These are phyloP conservation scores for Pelomyxa schiedti DNA, from an alignment of 78 protist genomes.

Conservation along the genomic window DNA sequence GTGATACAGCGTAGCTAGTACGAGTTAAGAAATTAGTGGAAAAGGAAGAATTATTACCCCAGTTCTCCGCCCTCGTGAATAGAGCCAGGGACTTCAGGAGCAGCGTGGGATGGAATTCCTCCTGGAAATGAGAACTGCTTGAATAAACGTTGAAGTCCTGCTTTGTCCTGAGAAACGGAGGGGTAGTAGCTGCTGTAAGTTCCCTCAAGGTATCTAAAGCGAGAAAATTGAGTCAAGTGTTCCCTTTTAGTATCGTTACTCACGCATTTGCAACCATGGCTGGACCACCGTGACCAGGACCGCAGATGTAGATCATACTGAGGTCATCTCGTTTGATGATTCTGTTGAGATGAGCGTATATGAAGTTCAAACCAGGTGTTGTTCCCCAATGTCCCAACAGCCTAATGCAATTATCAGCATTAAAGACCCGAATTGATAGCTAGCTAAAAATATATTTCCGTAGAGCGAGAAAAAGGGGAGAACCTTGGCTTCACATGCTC, in stretches of 20 bases:
- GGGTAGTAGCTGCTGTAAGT: conserved; percentile 10
- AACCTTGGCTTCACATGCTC: conserved; percentile 4
- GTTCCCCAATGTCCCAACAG: conserved; percentile 14
- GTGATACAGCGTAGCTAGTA: not conserved
- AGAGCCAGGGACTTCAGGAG: conserved; percentile 9
- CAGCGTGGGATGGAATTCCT: conserved; percentile 19
- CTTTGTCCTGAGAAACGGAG: not conserved
- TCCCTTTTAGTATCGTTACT: too few species aligned
- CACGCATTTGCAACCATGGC: conserved; percentile 16
- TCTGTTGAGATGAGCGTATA: conserved; percentile 7
- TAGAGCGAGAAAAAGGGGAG: too few species aligned
- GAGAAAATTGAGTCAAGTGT: too few species aligned
- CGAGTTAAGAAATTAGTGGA: too few species aligned
- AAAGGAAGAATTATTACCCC: too few species aligned
- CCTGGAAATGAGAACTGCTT: conserved; percentile 19
- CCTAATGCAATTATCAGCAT: too few species aligned
- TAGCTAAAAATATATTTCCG: too few species aligned
- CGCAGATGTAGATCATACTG: not conserved
- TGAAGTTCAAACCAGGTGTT: not conserved
- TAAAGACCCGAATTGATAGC: too few species aligned
- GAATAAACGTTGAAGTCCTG: not conserved
- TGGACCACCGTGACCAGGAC: conserved; percentile 14
- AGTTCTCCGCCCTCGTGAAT: conserved; percentile 28
- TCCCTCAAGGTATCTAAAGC: conserved; percentile 2
- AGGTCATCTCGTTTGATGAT: not conserved